Percentiles rank a stretch among this genome's conserved stretches.
Conservation (phyloP, 2,329 filamentous ascomycete genomes). For the Zarea fungicola region DNA sequence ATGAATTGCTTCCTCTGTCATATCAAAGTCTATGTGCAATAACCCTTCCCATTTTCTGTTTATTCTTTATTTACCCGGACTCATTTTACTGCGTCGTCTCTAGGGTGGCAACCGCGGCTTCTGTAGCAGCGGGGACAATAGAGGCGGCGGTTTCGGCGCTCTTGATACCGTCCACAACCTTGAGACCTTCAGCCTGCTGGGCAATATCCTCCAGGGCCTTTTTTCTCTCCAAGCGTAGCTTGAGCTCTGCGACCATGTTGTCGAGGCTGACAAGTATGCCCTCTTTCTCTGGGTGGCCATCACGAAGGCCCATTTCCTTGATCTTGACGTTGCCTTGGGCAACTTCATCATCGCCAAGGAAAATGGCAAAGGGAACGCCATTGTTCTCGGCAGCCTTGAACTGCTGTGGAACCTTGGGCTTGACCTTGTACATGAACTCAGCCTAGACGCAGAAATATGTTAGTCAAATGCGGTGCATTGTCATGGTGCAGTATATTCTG, state of each 20-base stretch:
- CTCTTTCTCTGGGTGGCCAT: slow-evolving; percentile 86
- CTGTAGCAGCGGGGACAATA: not conserved
- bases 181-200: slow-evolving; percentile 38
- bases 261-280: slow-evolving; percentile 67
- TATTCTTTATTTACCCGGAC: no score
- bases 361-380: slow-evolving; percentile 78
- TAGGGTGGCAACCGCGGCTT: not conserved
- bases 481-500: slow-evolving; percentile 20
- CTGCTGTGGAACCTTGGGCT: slow-evolving; percentile 81
- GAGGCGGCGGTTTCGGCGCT: slow-evolving; percentile 28
- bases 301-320: slow-evolving; percentile 69
- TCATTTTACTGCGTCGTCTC: slow-evolving; percentile 12
- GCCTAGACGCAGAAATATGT: slow-evolving; percentile 45
- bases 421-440: slow-evolving; percentile 84
- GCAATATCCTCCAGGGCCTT: slow-evolving; percentile 39
- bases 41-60: no score
- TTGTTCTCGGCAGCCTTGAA: slow-evolving; percentile 84
- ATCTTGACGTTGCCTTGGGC: slow-evolving; percentile 78
- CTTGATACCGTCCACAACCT: slow-evolving; percentile 43
- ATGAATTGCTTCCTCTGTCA: no score
- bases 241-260: slow-evolving; percentile 60
- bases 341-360: slow-evolving; percentile 87
- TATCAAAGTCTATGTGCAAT: no score
- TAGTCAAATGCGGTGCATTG: slow-evolving; percentile 15
- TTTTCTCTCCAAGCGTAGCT: slow-evolving; percentile 38